These are phyloP conservation scores for Penicillium sp. DNA, from an alignment of 2,329 filamentous ascomycete species.

Conservation along the genomic window DNA sequence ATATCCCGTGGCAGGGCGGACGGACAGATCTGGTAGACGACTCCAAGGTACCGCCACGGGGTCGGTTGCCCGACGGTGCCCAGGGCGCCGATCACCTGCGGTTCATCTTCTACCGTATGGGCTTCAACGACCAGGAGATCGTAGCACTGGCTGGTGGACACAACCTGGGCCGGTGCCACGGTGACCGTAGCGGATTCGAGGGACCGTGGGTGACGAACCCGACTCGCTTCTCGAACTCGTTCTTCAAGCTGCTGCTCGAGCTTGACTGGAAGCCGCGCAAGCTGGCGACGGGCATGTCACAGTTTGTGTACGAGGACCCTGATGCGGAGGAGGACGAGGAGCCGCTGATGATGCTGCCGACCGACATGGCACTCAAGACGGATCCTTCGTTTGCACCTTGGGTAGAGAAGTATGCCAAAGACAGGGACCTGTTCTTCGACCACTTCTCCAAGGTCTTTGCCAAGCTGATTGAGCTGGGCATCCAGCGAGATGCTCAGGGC, in stretches of 20 bases:
- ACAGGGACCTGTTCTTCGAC: conserved; percentile 62
- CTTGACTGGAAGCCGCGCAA: conserved; percentile 57
- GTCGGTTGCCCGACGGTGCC: conserved; percentile 55
- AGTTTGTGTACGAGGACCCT: conserved; percentile 61
- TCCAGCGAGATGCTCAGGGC: conserved; percentile 54
- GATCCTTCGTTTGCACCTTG: conserved; percentile 55
- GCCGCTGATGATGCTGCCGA: conserved; percentile 66
- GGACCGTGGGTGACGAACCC: conserved; percentile 61
- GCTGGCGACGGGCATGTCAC: conserved; percentile 52
- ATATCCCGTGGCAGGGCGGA: conserved; percentile 57
- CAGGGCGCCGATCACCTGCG: conserved; percentile 56
- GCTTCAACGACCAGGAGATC: conserved; percentile 61
- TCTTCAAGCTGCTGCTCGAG: conserved; percentile 53
- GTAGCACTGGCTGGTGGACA: conserved; percentile 58
- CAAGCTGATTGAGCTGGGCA: conserved; percentile 62
- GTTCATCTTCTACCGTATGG: conserved; percentile 59
- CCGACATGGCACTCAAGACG: conserved; percentile 58
- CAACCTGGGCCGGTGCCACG: conserved; percentile 57
- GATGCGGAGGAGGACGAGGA: conserved; percentile 50
- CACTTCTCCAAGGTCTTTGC: conserved; percentile 60
- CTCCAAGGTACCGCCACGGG: conserved; percentile 57
- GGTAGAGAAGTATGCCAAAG: conserved; percentile 59
- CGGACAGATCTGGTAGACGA: conserved; percentile 64
- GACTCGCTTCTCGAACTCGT: conserved; percentile 59
- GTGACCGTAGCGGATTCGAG: conserved; percentile 56